Percentiles rank a stretch among this genome's conserved stretches.
Evolutionary conservation across 2,329 filamentous ascomycete genomes (phyloP).

Genomic region (Neocatenulostroma microsporum): DNA sequence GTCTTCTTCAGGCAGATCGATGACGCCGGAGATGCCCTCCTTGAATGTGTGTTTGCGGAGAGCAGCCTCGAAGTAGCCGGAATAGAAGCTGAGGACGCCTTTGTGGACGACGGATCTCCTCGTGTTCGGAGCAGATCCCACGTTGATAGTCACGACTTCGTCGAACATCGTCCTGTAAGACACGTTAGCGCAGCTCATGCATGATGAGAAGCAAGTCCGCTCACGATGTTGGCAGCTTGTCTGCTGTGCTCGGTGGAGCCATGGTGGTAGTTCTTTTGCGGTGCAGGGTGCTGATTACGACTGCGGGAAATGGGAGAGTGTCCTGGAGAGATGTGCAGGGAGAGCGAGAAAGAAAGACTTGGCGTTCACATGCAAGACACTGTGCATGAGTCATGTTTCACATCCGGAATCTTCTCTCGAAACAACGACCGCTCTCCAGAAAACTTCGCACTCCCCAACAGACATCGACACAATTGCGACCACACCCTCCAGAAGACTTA

Average conservation of each 20-base stretch:
- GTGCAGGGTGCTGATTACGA: background rate
- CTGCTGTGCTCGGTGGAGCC: background rate
- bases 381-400: no score
- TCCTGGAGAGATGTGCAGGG: no score
- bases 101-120: constrained; percentile 12
- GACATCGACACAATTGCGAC: no score
- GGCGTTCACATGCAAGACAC: no score
- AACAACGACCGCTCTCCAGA: no score
- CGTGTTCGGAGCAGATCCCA: background rate
- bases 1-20: constrained; percentile 5
- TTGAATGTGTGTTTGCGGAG: constrained; percentile 7
- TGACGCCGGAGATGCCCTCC: constrained; percentile 4
- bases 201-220: no score
- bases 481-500: no score
- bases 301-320: background rate
- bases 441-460: no score
- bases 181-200: background rate
- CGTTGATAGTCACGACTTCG: background rate
- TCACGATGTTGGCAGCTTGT: constrained; percentile 2
- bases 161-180: background rate
- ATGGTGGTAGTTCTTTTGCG: background rate
- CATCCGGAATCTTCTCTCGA: no score
- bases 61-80: constrained; percentile 15
- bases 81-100: constrained; percentile 15
- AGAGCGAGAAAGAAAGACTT: no score